These are phyloP conservation scores for Calcarisporium arbuscula DNA, from an alignment of 2,329 filamentous ascomycete genomes.

Conservation along the genomic window DNA sequence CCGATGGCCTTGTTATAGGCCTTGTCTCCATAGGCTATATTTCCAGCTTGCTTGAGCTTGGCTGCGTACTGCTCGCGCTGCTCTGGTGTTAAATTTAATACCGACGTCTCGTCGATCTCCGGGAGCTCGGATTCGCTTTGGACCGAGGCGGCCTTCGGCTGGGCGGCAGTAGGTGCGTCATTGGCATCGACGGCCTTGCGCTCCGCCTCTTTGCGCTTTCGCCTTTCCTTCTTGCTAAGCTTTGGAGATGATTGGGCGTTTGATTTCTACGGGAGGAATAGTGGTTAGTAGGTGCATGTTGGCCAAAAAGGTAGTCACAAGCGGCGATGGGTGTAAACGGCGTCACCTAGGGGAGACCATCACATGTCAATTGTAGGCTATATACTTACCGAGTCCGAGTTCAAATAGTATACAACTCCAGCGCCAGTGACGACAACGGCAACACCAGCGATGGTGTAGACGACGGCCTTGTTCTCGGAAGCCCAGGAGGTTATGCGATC, in stretches of 20 bases:
- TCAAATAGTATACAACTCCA: conserved; percentile 89
- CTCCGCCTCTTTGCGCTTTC: conserved; percentile 77
- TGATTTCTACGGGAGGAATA: conserved; percentile 30
- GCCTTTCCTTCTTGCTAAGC: conserved; percentile 81
- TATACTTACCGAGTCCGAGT: conserved; percentile 45
- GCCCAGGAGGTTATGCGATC: conserved; percentile 88
- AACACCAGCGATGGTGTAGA: conserved; percentile 93
- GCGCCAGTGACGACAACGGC: conserved; percentile 87
- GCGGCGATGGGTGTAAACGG: not conserved
- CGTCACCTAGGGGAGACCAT: not conserved
- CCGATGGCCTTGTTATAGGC: conserved; percentile 91
- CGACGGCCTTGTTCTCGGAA: conserved; percentile 88
- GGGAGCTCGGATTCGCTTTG: conserved; percentile 63
- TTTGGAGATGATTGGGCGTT: conserved; percentile 52
- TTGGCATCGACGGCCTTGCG: conserved; percentile 46
- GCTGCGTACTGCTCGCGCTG: conserved; percentile 81
- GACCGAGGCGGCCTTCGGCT: conserved; percentile 44
- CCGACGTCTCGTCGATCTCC: conserved; percentile 54
- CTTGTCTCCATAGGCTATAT: conserved; percentile 92
- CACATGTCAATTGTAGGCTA: too few relatives aligned
- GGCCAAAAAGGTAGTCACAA: conserved; percentile 1
- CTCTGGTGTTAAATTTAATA: conserved; percentile 46
- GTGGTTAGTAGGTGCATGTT: conserved; percentile 4
- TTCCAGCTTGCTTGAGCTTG: conserved; percentile 90
- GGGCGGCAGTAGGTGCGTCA: conserved; percentile 29